These are phyloP conservation scores for Rhodosporidiobolus sp. DNA, from an alignment of 768 basidiomycete species.

Conservation along the genomic window DNA sequence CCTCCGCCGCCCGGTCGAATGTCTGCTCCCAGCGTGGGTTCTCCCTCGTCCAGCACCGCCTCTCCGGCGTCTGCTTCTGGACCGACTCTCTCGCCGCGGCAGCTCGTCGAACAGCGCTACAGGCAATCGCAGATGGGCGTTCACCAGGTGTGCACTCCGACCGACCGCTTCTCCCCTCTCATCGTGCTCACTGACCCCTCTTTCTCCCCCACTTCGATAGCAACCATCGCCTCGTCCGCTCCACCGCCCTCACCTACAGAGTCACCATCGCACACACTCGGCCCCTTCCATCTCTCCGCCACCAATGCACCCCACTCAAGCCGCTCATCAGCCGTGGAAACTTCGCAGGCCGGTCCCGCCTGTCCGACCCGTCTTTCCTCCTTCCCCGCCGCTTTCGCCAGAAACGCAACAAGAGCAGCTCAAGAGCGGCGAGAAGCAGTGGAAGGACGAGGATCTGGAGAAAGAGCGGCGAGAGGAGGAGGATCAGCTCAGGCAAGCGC, in stretches of 20 bases:
- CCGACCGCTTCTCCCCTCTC: not conserved
- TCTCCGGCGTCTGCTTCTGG: too few relatives aligned
- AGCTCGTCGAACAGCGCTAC: too few relatives aligned
- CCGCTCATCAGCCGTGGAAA: not conserved
- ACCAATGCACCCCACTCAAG: not conserved
- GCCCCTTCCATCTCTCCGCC: not conserved
- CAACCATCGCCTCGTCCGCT: not conserved
- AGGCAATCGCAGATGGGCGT: too few relatives aligned
- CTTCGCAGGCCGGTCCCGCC: not conserved
- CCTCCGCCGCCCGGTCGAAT: too few relatives aligned
- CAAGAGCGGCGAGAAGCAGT: not conserved
- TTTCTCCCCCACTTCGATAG: not conserved
- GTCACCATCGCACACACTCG: too few relatives aligned
- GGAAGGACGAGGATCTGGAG: not conserved
- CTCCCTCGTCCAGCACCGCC: too few relatives aligned
- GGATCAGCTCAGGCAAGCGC: not conserved
- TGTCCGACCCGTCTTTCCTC: not conserved
- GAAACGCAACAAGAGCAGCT: not conserved
- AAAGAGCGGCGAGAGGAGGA: not conserved
- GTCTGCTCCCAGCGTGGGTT: too few relatives aligned
- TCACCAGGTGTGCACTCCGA: not conserved
- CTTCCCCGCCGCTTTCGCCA: not conserved
- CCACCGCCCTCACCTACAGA: not conserved
- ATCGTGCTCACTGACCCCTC: not conserved
- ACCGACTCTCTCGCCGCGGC: too few relatives aligned